Conservation (phyloP, 306 rosid species). For the Fagus sylvatica region DNA sequence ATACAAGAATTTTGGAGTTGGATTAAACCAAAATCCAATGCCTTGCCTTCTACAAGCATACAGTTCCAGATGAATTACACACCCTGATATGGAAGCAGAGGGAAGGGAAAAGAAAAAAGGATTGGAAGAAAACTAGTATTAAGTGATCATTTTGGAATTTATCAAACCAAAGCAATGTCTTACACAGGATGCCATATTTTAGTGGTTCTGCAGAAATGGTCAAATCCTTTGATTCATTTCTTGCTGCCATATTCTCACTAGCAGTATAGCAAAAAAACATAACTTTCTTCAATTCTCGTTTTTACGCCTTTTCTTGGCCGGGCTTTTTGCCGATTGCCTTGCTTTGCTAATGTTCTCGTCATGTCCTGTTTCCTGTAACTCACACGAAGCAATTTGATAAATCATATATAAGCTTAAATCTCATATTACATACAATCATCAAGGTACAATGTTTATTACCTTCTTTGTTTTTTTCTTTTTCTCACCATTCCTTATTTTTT, state of each 20-base stretch:
- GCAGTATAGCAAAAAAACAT: background rate
- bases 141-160: background rate
- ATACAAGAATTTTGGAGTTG: too few species aligned
- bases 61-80: background rate
- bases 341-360: slow-evolving; percentile 21
- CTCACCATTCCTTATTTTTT: slow-evolving; percentile 31
- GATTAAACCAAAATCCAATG: background rate
- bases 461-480: slow-evolving; percentile 44
- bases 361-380: slow-evolving; percentile 48
- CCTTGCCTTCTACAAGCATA: background rate
- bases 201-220: background rate
- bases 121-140: background rate
- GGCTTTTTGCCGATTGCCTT: slow-evolving; percentile 22
- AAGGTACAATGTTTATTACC: slow-evolving; percentile 38
- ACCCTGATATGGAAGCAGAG: background rate
- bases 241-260: background rate
- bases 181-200: background rate
- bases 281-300: slow-evolving; percentile 23
- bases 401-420: slow-evolving; percentile 8
- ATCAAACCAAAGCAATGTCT: background rate
- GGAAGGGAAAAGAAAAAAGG: background rate
- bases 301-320: slow-evolving; percentile 52
- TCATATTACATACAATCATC: background rate
- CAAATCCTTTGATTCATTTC: background rate
- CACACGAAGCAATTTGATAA: slow-evolving; percentile 13